These are phyloP conservation scores for Sphagnum tenellum DNA, from an alignment of 225 moss, liverwort and hornwort species.

Conservation along the genomic window DNA sequence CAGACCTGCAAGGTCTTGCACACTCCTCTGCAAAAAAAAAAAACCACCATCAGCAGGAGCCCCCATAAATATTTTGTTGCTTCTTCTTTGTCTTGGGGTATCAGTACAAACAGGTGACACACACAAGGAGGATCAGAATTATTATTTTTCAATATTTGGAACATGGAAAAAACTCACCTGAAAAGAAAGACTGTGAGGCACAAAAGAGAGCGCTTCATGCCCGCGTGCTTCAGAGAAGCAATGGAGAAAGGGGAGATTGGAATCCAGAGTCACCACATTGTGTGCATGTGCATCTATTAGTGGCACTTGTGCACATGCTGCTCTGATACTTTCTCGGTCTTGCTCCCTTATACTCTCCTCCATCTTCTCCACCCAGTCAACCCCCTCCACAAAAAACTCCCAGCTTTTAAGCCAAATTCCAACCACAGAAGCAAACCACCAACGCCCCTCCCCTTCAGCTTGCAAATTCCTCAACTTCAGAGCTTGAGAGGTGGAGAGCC, in stretches of 20 bases:
- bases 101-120: no score
- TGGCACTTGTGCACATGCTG: slow-evolving; percentile 16
- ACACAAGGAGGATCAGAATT: no score
- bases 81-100: no score
- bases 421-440: no score
- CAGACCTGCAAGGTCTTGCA: slow-evolving; percentile 44
- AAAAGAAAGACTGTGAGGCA: slow-evolving; percentile 34
- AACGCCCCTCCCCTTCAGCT: no score
- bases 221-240: slow-evolving; percentile 28
- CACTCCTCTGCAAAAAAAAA: slow-evolving; percentile 25
- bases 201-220: slow-evolving; percentile 16
- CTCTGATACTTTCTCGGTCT: slow-evolving; percentile 15
- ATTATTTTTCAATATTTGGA: no score
- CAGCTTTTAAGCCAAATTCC: no score
- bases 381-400: no score
- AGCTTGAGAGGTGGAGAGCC: no score
- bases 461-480: no score
- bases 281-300: slow-evolving; percentile 46
- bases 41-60: background rate
- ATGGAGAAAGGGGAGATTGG: slow-evolving; percentile 22
- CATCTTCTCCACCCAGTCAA: no score
- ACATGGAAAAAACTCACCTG: slow-evolving; percentile 11
- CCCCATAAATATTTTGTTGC: no score
- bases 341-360: background rate
- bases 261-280: slow-evolving; percentile 39